Conservation (phyloP, 2,329 filamentous ascomycete genomes). For the Trichoderma atroviride region DNA sequence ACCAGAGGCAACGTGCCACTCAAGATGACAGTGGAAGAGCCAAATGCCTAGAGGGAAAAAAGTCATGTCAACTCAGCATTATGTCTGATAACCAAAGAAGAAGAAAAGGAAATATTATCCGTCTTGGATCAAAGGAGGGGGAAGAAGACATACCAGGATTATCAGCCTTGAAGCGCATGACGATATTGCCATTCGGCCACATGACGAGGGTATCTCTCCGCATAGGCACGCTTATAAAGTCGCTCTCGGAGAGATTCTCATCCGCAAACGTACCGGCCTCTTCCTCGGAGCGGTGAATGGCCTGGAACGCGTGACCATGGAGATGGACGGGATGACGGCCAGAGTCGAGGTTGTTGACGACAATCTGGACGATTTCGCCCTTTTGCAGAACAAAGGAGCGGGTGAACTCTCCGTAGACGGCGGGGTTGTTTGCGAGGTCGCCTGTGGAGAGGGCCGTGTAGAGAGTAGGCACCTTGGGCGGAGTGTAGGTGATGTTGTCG, state of each 20-base stretch:
- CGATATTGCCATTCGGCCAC: conserved; percentile 66
- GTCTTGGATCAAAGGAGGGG: background rate
- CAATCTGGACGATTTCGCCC: conserved; percentile 69
- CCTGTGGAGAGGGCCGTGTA: conserved; percentile 73
- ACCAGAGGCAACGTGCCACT: conserved; percentile 74
- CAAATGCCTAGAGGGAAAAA: conserved; percentile 52
- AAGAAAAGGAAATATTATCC: background rate
- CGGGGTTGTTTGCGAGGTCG: conserved; percentile 58
- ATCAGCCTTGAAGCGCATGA: conserved; percentile 68
- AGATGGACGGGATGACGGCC: conserved; percentile 77
- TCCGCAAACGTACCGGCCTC: conserved; percentile 59
- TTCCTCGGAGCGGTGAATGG: conserved; percentile 62
- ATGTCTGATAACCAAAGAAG: background rate
- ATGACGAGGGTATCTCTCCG: conserved; percentile 70
- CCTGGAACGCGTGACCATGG: conserved; percentile 76
- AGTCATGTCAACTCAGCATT: background rate
- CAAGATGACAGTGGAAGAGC: conserved; percentile 80
- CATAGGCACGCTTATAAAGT: conserved; percentile 60
- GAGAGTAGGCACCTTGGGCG: conserved; percentile 76
- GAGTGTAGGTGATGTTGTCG: conserved; percentile 76
- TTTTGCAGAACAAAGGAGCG: conserved; percentile 69
- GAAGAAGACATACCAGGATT: conserved; percentile 58
- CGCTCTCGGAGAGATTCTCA: conserved; percentile 46
- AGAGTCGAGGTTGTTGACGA: conserved; percentile 75
- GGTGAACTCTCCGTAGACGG: conserved; percentile 67